A percentile compares a stretch with the other conserved stretches of the same genome.
Conservation (phyloP, 208 protist species). For the Crithidia acanthocephali region DNA sequence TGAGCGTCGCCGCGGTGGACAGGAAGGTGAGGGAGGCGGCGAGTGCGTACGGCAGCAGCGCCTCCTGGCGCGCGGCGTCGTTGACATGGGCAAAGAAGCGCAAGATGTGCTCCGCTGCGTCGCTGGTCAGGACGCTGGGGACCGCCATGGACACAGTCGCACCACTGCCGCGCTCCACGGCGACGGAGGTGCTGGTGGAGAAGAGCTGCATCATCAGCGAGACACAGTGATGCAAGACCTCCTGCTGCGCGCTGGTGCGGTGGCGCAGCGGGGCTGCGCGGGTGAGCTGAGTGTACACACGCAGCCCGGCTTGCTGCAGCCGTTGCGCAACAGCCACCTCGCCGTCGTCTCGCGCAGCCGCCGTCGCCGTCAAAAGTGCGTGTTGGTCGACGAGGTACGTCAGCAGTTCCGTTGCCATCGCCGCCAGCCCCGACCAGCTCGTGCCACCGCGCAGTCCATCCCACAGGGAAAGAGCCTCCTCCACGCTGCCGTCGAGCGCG, state of each 20-base stretch:
- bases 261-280: constrained; percentile 7
- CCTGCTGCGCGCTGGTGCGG: constrained; percentile 23
- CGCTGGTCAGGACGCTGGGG: constrained; percentile 15
- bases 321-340: not conserved
- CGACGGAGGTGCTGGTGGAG: not conserved
- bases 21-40: constrained; percentile 29
- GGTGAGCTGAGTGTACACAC: constrained; percentile 21
- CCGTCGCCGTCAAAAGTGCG: not conserved
- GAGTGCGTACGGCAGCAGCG: constrained; percentile 37
- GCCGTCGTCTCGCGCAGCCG: not conserved
- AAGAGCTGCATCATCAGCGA: constrained; percentile 25
- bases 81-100: constrained; percentile 29
- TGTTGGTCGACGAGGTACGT: constrained; percentile 28
- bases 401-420: constrained; percentile 51
- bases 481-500: constrained; percentile 10
- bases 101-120: constrained; percentile 27
- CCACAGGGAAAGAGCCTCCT: constrained; percentile 50
- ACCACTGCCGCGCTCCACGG: not conserved
- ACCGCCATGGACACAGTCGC: not conserved
- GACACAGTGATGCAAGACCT: constrained; percentile 19
- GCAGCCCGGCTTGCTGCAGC: constrained; percentile 19
- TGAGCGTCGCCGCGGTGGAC: constrained; percentile 16
- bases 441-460: constrained; percentile 36
- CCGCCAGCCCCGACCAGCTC: constrained; percentile 41
- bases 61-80: constrained; percentile 9